Percentiles rank a stretch among this genome's conserved stretches.
Conservation (phyloP, 2,329 filamentous ascomycete species). For the Claviceps pusilla region DNA sequence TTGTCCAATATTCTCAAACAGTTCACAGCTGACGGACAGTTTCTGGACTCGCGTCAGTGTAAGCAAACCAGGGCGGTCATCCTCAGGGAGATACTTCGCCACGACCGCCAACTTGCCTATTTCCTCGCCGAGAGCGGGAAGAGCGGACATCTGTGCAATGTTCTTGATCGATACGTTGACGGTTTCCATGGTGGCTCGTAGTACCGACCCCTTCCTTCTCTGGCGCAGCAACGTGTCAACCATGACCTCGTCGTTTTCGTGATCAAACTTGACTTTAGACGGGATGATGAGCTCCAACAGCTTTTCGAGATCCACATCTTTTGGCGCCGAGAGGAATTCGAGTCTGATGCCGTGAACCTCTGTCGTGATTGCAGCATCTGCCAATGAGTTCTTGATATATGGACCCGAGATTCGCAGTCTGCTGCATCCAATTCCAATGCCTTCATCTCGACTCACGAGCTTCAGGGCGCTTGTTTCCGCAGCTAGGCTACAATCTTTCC, state of each 20-base stretch:
- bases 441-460: conserved; percentile 57
- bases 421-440: conserved; percentile 57
- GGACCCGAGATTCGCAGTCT: conserved; percentile 64
- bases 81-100: conserved; percentile 87
- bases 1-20: conserved; percentile 55
- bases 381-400: conserved; percentile 35
- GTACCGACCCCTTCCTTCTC: conserved; percentile 68
- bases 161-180: conserved; percentile 48
- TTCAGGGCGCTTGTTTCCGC: conserved; percentile 73
- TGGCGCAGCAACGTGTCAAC: conserved; percentile 82
- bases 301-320: conserved; percentile 65
- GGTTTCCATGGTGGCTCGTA: conserved; percentile 53
- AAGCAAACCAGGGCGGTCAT: conserved; percentile 79
- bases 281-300: conserved; percentile 79
- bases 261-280: conserved; percentile 74
- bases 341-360: conserved; percentile 52
- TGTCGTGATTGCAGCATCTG: conserved; percentile 45
- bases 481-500: conserved; percentile 58
- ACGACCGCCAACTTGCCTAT: conserved; percentile 71
- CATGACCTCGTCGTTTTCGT: conserved; percentile 83
- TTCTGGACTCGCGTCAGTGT: conserved; percentile 55
- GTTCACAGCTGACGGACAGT: conserved; percentile 43
- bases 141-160: conserved; percentile 47
- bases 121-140: conserved; percentile 63
- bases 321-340: conserved; percentile 58